Base-by-base conservation (phyloP, 2,329 filamentous ascomycete species). In the Pseudocercospora fijiensis region DNA sequence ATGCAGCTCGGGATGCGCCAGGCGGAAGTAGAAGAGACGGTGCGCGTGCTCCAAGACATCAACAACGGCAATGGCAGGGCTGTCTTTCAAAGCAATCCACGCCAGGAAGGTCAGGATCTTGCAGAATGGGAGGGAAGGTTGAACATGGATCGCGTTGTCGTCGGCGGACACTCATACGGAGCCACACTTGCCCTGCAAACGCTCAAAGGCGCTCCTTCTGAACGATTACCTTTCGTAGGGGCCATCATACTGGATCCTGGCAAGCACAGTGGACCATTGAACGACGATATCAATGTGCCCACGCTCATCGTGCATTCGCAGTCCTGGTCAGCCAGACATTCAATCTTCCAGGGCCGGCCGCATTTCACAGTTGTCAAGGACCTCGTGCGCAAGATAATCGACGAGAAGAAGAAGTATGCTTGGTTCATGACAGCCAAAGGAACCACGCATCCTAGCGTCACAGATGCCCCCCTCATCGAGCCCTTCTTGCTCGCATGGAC, bases 161-260 rank as follows among this genome's bases (percentile, higher is more conserved):
- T 89, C 8, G 84, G 79, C 3, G 87, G 87, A 0, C 87, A 90
- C 72, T 88, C 85, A 0, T 89, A 87, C 75, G 88, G 88, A 56
- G 87, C 86, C 1, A 89, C 88, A 0, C 82, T 85, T 2, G 86
- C 85, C 0, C 78, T 89, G 20, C 85, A 87, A 63, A 82, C 84
- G 2, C 78, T 89, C n/a, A 83, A 83, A 58, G 78, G 77, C 37
- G 82, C 78, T 7, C 78, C 81, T 4, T 78, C 66, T 53, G 62
- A 78, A 64, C 69, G 71, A 61, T 75, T 80, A 18, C 82, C 81
- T 0, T 82, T 87, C 65, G 79, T 81, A 0, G 86, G 83, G 2
- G 87, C 81, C 20, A 83, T 90, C 64, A 81, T 86, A 57, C 80
- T 90, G 28, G 88, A 90, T 72, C 87, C 88, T 0, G 88, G 88